Base-by-base conservation (phyloP, 345 rosid species). In the Aquilaria malaccensis region DNA sequence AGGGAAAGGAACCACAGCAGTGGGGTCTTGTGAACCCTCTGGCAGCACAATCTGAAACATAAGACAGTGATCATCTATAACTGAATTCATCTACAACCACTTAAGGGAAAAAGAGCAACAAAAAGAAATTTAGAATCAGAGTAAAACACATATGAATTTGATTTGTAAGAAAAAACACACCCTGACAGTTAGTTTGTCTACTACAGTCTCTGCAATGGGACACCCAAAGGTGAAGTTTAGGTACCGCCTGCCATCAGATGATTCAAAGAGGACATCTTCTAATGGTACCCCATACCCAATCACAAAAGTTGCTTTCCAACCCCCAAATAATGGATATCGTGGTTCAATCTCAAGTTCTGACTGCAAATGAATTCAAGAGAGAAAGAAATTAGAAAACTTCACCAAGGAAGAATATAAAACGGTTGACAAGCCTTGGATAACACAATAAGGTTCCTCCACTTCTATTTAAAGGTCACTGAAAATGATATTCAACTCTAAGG, bases 311-410 rank as follows among this genome's bases (percentile, higher is more conserved):
- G 98, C 81, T 72, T 84, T 88, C 99, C 99, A 95, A 57, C 98
- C 98, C 74, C 99, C 99, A 80, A 95, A 86, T 73, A 95, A 74
- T 55, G 99, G 99, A 80, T 91, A 91, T 3, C 97, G 85, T 2
- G 98, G 98, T 70, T 91, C 97, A 52, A 91, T 76, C 81, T 95
- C 97, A 65, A 95, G 98, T 72, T 95, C 96, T 41, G 97, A 88
- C 98, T 91, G 97, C 78, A 77, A 61, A 65, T 46, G 54, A 15
- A 59, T 50, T 4, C 7, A 37, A 37, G 43, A 37, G 43, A 37
- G 43, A 37, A 37, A 4, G 43, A 9, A 37, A 37, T 37, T 37
- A 37, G 43, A 37, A 37, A 37, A 4, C 43, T 37, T 37, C 43
- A 37, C 7, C 43, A 4, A 37, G 43, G 7, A 37, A 37, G 5